phyloP scores from a whole-genome alignment of 371 early-diverging fungal genomes.

The Mucor piriformis region DNA sequence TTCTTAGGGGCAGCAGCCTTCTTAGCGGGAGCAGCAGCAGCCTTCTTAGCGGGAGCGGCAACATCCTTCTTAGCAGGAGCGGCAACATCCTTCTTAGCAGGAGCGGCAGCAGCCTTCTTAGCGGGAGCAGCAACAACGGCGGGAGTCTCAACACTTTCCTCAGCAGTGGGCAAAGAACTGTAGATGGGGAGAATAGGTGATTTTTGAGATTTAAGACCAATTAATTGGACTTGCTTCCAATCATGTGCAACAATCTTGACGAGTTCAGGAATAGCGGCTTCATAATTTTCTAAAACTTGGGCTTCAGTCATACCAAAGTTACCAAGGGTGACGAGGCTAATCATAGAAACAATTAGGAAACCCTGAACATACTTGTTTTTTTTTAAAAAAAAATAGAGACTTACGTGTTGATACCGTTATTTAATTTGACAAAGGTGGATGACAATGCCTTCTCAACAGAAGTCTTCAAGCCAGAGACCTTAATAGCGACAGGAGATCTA shows the following conservation, averaged over 20 bases:
- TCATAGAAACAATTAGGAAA: neutral
- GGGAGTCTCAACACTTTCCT: too few species aligned
- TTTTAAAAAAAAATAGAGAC: neutral
- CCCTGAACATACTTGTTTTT: neutral
- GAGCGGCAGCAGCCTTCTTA: slow-evolving; percentile 5
- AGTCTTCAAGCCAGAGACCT: slow-evolving; percentile 8
- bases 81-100: neutral
- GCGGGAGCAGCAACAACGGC: neutral
- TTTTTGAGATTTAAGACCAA: slow-evolving; percentile 9
- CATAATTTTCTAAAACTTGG: slow-evolving; percentile 21
- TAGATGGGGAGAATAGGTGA: slow-evolving; percentile 25
- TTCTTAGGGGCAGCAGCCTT: slow-evolving; percentile 5
- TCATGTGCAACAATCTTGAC: slow-evolving; percentile 9
- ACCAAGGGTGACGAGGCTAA: slow-evolving; percentile 23
- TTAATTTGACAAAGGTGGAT: slow-evolving; percentile 16
- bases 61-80: neutral
- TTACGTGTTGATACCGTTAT: slow-evolving; percentile 19
- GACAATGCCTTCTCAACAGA: slow-evolving; percentile 14
- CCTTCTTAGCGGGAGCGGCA: neutral
- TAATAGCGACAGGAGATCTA: slow-evolving; percentile 16
- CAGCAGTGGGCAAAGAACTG: slow-evolving; percentile 6
- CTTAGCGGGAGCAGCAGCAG: neutral
- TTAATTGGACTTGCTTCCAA: slow-evolving; percentile 20
- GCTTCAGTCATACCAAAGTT: slow-evolving; percentile 22
- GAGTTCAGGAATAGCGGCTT: slow-evolving; percentile 17